These are phyloP conservation scores for Colletotrichum phormii DNA, from an alignment of 2,329 filamentous ascomycete species.

Conservation along the genomic window DNA sequence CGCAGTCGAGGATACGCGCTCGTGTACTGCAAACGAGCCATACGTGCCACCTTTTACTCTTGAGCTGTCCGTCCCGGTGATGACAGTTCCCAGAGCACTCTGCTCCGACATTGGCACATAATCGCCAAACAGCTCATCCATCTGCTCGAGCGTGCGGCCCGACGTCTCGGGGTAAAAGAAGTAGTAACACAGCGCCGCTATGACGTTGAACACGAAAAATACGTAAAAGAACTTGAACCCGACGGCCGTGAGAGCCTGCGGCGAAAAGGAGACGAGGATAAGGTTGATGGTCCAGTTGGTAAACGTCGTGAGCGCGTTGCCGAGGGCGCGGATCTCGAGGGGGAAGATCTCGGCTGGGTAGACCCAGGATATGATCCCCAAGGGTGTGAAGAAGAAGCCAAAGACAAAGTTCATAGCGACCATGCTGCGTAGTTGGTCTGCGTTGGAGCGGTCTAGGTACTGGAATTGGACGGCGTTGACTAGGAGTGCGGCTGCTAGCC, in stretches of 20 bases:
- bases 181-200: conserved; percentile 40
- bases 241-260: conserved; percentile 53
- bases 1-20: background rate
- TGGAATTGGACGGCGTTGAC: conserved; percentile 45
- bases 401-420: conserved; percentile 51
- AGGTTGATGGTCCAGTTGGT: conserved; percentile 50
- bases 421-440: conserved; percentile 43
- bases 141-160: conserved; percentile 47
- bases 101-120: conserved; percentile 12
- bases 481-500: conserved; percentile 42
- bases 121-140: conserved; percentile 50
- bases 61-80: background rate
- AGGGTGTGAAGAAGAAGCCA: conserved; percentile 42
- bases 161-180: conserved; percentile 49
- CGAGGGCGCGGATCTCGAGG: conserved; percentile 45
- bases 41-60: background rate
- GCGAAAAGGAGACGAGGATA: conserved; percentile 61
- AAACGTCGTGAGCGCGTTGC: conserved; percentile 44
- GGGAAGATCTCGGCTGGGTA: conserved; percentile 55
- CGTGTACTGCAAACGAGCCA: conserved; percentile 1
- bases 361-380: conserved; percentile 57
- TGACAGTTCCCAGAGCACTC: background rate
- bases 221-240: conserved; percentile 58
- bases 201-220: conserved; percentile 42
- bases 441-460: conserved; percentile 41